Evolutionary conservation across 202 grass and related monocot genomes (phyloP).

Genomic region (Thinopyrum obtusiflorum): DNA sequence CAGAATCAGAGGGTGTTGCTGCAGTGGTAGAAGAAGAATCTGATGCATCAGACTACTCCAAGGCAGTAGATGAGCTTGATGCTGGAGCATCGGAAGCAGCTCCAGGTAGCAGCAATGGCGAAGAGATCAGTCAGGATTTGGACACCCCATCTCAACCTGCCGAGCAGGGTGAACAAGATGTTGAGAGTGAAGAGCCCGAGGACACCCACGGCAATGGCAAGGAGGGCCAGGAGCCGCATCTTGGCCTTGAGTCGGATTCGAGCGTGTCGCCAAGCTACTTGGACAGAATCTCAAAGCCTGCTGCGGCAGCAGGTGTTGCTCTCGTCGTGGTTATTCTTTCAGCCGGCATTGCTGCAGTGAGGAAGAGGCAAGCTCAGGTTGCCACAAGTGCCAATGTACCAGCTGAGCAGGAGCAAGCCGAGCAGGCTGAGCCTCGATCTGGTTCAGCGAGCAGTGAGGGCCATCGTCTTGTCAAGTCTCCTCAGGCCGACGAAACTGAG

Average conservation of each 20-base stretch:
- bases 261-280: conserved; percentile 30
- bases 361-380: conserved; percentile 36
- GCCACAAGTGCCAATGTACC: not conserved
- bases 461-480: conserved; percentile 21
- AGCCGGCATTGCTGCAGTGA: conserved; percentile 28
- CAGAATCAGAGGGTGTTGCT: conserved; percentile 7
- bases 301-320: conserved; percentile 29
- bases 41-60: not conserved
- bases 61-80: not conserved
- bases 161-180: conserved; percentile 30
- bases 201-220: conserved; percentile 3
- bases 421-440: conserved; percentile 20
- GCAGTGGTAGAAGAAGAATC: conserved; percentile 7
- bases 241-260: not conserved
- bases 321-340: conserved; percentile 34
- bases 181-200: conserved; percentile 26
- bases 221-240: not conserved
- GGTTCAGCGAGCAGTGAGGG: conserved; percentile 67
- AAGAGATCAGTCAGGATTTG: not conserved
- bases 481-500: conserved; percentile 34
- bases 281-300: conserved; percentile 27
- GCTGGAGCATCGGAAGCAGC: conserved; percentile 28
- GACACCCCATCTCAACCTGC: conserved; percentile 7
- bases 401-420: conserved; percentile 11
- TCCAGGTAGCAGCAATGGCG: conserved; percentile 19